phyloP scores from a whole-genome alignment of 2,329 filamentous ascomycete species.

The Metarhizium anisopliae region DNA sequence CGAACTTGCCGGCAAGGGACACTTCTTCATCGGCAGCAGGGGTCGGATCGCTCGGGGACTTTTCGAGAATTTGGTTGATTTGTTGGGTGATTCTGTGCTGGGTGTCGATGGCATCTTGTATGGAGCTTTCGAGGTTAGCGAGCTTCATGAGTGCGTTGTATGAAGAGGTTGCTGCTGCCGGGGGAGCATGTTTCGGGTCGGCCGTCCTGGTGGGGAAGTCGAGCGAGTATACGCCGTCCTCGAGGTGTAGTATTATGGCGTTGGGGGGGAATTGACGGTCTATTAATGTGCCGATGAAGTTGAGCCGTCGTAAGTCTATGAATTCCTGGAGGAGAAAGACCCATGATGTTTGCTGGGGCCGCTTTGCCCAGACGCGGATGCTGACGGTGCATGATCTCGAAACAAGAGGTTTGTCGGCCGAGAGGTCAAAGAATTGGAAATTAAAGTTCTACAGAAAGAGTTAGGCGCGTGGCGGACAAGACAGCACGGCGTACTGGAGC shows the following conservation, averaged over 20 bases:
- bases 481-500: background rate
- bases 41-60: slow-evolving; percentile 31
- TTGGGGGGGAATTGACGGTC: slow-evolving; percentile 70
- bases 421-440: slow-evolving; percentile 77
- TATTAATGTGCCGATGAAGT: slow-evolving; percentile 67
- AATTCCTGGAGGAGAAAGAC: slow-evolving; percentile 61
- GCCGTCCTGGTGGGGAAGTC: slow-evolving; percentile 48
- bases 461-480: background rate
- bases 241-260: slow-evolving; percentile 74
- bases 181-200: slow-evolving; percentile 41
- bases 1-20: slow-evolving; percentile 40
- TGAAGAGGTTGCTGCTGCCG: slow-evolving; percentile 57
- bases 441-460: slow-evolving; percentile 58
- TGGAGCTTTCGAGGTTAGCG: slow-evolving; percentile 79
- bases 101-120: slow-evolving; percentile 79
- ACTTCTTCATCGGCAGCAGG: slow-evolving; percentile 41
- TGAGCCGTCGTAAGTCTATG: slow-evolving; percentile 62
- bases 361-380: slow-evolving; percentile 66
- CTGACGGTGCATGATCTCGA: slow-evolving; percentile 57
- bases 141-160: slow-evolving; percentile 85
- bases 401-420: slow-evolving; percentile 49
- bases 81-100: slow-evolving; percentile 66
- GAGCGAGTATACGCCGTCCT: slow-evolving; percentile 78
- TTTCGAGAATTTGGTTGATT: slow-evolving; percentile 53
- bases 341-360: slow-evolving; percentile 41